Evolutionary conservation across 495 filamentous ascomycete genomes (phyloP), one percentile per base, ranked within the genome.

Genomic region (Aspergillus carlsbadensis): DNA sequence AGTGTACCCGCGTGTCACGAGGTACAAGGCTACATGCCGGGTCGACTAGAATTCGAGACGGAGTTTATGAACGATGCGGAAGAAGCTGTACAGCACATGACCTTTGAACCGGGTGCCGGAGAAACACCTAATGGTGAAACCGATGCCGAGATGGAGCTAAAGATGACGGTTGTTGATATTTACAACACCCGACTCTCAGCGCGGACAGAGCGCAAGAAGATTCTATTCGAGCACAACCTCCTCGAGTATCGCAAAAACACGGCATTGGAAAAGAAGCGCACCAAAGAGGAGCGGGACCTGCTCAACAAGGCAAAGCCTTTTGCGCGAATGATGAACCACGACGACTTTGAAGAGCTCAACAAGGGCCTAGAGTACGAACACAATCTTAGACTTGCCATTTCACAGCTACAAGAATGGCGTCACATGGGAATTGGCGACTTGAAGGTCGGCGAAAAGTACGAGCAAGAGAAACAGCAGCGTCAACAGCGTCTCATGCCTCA

Each of bases 41-140:
- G 95, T 34, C 90, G 94, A 17, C 73, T 99, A 55, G 94, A 99
- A 66, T 99, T 98, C 64, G 94, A 99, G 78, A 96, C 90, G 0
- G 94, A 99, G 64, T 96, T 93, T 69, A 86, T 92, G 64, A 98
- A 99, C 70, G 95, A 98, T 62, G 94, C 95, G 0, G 94, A 99
- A 70, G 95, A 98, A 72, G 92, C 92, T 0, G 95, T 99, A 11
- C 94, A 98, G 68, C 87, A 94, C 54, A 96, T 99, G 89, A 87
- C 96, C 57, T 99, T 99, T 62, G 93, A 97, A 47, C 92, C 94
- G 1, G 94, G 94, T 13, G 92, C 96, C 64, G 94, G 94, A 45
- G 79, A 94, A 59, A 92, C 94, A 58, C 85, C 86, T 11, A 96
- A 90, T 2, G 88, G 89, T 57, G 87, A 91, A 62, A 73, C 88